Percentiles rank a stretch among this genome's conserved stretches.
Conservation (phyloP, 225 moss, liverwort and hornwort genomes). For the Polytrichum formosum region DNA sequence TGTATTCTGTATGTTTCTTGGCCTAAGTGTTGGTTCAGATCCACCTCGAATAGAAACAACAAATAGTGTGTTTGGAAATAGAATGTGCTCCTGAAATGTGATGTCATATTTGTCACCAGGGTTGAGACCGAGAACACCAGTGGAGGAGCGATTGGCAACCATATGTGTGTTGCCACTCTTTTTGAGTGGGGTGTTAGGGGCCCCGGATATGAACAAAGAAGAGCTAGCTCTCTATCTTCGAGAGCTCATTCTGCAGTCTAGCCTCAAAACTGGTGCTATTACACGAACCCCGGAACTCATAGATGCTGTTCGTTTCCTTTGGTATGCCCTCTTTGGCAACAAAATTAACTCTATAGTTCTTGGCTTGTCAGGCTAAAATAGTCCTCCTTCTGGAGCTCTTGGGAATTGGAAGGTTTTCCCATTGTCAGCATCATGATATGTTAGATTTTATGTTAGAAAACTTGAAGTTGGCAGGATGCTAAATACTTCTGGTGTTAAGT, state of each 20-base stretch:
- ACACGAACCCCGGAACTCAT: constrained; percentile 74
- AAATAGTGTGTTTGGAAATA: no score
- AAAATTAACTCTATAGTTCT: no score
- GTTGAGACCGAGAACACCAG: constrained; percentile 82
- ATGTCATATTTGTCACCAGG: constrained; percentile 21
- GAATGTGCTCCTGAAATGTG: no score
- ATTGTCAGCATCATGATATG: no score
- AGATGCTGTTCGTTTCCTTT: constrained; percentile 89
- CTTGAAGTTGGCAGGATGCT: no score
- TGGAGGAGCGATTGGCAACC: constrained; percentile 84
- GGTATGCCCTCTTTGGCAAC: constrained; percentile 34
- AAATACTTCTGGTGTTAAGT: no score
- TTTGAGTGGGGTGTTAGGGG: constrained; percentile 86
- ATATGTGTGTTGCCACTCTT: constrained; percentile 90
- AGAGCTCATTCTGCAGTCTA: constrained; percentile 86
- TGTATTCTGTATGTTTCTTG: not conserved
- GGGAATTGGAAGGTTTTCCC: no score
- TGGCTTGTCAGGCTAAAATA: no score
- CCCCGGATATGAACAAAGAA: constrained; percentile 61
- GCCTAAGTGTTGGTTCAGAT: not conserved
- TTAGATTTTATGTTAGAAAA: no score
- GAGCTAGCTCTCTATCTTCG: constrained; percentile 72
- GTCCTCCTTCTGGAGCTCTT: no score
- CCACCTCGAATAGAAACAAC: no score
- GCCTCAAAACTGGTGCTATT: constrained; percentile 78